These are phyloP conservation scores for Alternaria solani DNA, from an alignment of 2,329 filamentous ascomycete species.

Conservation along the genomic window DNA sequence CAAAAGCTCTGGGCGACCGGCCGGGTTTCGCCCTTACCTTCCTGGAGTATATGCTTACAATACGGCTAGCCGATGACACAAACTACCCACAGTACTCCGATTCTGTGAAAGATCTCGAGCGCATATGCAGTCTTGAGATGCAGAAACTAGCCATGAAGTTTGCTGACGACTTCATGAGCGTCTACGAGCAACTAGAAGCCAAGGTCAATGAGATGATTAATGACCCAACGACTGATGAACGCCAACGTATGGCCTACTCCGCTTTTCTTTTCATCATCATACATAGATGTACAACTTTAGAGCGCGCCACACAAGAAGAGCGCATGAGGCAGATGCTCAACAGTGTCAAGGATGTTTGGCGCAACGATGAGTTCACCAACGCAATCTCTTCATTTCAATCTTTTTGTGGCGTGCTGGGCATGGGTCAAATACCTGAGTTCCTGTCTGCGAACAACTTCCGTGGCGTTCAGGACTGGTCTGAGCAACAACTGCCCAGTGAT, in stretches of 20 bases:
- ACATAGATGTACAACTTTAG: conserved; percentile 81
- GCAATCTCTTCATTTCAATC: conserved; percentile 76
- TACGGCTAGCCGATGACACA: conserved; percentile 76
- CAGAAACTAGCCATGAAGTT: conserved; percentile 89
- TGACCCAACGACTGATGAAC: conserved; percentile 77
- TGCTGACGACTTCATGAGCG: conserved; percentile 85
- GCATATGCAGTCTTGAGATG: conserved; percentile 83
- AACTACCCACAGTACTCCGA: conserved; percentile 80
- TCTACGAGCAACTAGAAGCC: conserved; percentile 85
- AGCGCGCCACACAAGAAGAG: conserved; percentile 72
- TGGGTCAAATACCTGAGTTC: conserved; percentile 83
- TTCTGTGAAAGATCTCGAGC: conserved; percentile 86
- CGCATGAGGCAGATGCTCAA: conserved; percentile 80
- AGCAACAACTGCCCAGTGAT: conserved; percentile 76
- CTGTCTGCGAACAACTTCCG: conserved; percentile 76
- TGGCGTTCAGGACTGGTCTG: conserved; percentile 82
- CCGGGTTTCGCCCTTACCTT: conserved; percentile 86
- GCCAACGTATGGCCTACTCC: conserved; percentile 83
- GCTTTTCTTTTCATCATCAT: conserved; percentile 95
- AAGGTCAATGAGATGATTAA: conserved; percentile 83
- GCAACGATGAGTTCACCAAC: conserved; percentile 70
- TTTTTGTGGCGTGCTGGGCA: conserved; percentile 81
- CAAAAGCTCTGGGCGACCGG: conserved; percentile 78
- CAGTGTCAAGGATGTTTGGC: conserved; percentile 85
- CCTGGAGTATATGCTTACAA: conserved; percentile 88